These are phyloP conservation scores for Mariannaea sp. DNA, from an alignment of 2,329 filamentous ascomycete genomes.

Conservation along the genomic window DNA sequence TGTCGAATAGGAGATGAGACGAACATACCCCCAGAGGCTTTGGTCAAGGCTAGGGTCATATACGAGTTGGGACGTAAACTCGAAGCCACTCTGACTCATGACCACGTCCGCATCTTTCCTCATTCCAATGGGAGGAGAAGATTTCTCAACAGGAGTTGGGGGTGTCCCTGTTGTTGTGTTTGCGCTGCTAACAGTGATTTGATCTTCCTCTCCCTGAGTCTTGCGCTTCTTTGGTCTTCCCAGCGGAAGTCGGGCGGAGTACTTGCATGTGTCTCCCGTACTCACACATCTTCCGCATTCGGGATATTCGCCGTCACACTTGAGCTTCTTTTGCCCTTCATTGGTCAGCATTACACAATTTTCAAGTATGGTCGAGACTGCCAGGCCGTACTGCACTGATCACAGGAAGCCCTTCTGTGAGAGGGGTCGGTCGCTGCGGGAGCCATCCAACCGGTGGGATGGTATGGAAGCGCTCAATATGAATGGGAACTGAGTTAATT, in stretches of 20 bases:
- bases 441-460: conserved; percentile 18
- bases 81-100: conserved; percentile 7
- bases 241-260: conserved; percentile 34
- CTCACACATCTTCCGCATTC: conserved; percentile 27
- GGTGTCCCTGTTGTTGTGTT: conserved; percentile 14
- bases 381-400: conserved; percentile 36
- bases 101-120: conserved; percentile 14
- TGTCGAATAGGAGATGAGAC: not conserved
- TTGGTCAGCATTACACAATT: conserved; percentile 3
- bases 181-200: conserved; percentile 1
- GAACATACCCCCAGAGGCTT: conserved; percentile 23
- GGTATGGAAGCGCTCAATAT: not conserved
- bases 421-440: conserved; percentile 19
- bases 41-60: conserved; percentile 15
- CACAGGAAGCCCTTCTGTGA: conserved; percentile 35
- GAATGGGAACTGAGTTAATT: no score
- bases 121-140: conserved; percentile 11
- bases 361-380: conserved; percentile 1
- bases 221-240: conserved; percentile 36
- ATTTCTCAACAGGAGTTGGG: conserved; percentile 14
- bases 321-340: conserved; percentile 36
- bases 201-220: conserved; percentile 9
- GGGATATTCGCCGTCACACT: conserved; percentile 34
- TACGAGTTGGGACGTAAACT: conserved; percentile 19
- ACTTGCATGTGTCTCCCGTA: conserved; percentile 25